Percentiles rank a stretch among this genome's conserved stretches.
phyloP scores from a whole-genome alignment of 2,329 filamentous ascomycete species.

The Talaromyces sp. region DNA sequence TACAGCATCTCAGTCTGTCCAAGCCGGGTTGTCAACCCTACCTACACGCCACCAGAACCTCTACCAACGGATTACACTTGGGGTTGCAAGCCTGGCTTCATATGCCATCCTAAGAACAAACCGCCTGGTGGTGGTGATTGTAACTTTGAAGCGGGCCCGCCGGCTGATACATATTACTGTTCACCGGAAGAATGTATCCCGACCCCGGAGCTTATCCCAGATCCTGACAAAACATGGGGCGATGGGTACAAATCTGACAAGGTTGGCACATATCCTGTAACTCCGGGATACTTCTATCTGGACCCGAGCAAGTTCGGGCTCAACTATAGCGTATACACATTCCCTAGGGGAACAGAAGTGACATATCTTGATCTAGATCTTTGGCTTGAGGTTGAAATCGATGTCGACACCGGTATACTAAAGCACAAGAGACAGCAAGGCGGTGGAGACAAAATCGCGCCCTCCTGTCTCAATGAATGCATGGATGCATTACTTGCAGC shows the following conservation, averaged over 20 bases:
- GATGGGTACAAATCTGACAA: constrained; percentile 17
- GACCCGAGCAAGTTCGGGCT: constrained; percentile 59
- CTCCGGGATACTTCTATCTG: constrained; percentile 60
- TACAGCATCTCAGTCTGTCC: constrained; percentile 22
- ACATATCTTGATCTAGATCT: background rate
- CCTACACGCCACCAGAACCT: constrained; percentile 21
- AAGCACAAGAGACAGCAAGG: constrained; percentile 4
- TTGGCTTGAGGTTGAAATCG: background rate
- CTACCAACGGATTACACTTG: constrained; percentile 31
- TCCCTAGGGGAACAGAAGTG: constrained; percentile 15
- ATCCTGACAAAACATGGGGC: constrained; percentile 20
- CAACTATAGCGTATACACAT: constrained; percentile 54
- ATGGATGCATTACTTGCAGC: constrained; percentile 47
- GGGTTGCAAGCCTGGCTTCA: constrained; percentile 40
- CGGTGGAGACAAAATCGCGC: constrained; percentile 28
- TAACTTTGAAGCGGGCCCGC: constrained; percentile 37
- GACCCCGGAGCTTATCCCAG: constrained; percentile 21
- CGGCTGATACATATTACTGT: constrained; percentile 34
- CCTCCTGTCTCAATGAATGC: constrained; percentile 51
- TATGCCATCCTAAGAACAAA: constrained; percentile 34
- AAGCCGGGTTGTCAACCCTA: constrained; percentile 23
- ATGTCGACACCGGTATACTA: background rate
- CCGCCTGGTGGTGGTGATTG: constrained; percentile 23
- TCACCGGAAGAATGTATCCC: constrained; percentile 35
- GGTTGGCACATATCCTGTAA: constrained; percentile 46